Conservation (phyloP, 805 yeast genomes). For the Kuraishia hungarica region DNA sequence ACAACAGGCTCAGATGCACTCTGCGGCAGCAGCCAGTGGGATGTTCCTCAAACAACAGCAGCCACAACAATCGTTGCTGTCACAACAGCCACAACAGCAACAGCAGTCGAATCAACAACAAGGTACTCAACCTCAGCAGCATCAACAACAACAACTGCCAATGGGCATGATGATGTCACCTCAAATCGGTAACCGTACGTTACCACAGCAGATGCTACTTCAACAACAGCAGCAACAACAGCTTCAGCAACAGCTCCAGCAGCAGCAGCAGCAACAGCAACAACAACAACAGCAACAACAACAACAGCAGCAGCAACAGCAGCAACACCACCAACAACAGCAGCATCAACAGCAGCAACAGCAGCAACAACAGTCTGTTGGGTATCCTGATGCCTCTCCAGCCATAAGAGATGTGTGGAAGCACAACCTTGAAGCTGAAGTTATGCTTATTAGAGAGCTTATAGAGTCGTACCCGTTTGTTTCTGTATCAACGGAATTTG, state of each 20-base stretch:
- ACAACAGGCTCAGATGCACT: constrained; percentile 6
- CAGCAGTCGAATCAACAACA: constrained; percentile 14
- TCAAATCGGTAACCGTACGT: constrained; percentile 20
- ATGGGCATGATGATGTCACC: constrained; percentile 25
- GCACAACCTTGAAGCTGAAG: constrained; percentile 59
- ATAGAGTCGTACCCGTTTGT: constrained; percentile 49
- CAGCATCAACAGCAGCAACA: constrained; percentile 13
- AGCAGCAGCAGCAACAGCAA: constrained; percentile 6
- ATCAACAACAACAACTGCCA: constrained; percentile 11
- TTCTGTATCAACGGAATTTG: constrained; percentile 84
- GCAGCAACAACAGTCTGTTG: constrained; percentile 20
- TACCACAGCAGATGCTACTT: constrained; percentile 19
- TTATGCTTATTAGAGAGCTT: constrained; percentile 50
- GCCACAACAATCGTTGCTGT: constrained; percentile 11
- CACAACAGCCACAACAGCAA: constrained; percentile 8
- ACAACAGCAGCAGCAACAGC: constrained; percentile 9
- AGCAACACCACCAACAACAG: constrained; percentile 12
- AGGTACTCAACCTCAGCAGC: constrained; percentile 1
- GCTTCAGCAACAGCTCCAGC: constrained; percentile 11
- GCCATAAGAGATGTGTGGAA: constrained; percentile 70
- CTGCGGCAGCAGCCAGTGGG: neutral
- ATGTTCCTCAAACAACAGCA: constrained; percentile 11
- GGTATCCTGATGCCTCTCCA: constrained; percentile 22
- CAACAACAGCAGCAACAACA: constrained; percentile 10
- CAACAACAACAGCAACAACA: constrained; percentile 10